These are phyloP conservation scores for Mucor sp. DNA, from an alignment of 371 early-diverging fungal genomes.

Conservation along the genomic window DNA sequence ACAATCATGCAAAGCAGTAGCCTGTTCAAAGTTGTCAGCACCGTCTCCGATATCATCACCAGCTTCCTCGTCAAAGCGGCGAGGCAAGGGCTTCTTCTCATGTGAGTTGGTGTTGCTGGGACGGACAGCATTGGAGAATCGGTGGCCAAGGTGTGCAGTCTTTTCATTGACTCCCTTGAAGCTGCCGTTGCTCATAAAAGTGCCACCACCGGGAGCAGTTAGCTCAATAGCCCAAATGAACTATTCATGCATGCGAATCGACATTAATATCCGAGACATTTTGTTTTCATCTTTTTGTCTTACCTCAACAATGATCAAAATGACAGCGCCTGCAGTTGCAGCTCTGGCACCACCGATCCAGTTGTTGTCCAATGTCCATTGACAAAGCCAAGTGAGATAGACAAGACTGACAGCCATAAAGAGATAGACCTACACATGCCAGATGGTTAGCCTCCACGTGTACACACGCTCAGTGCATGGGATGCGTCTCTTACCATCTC, in stretches of 20 bases:
- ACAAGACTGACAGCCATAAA: constrained; percentile 60
- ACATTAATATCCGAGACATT: constrained; percentile 7
- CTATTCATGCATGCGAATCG: constrained; percentile 16
- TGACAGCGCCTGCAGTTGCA: constrained; percentile 61
- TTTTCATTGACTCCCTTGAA: background rate
- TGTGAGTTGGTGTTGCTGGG: constrained; percentile 15
- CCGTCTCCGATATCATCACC: constrained; percentile 5
- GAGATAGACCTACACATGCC: constrained; percentile 46
- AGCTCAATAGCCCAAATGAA: constrained; percentile 76
- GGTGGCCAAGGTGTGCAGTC: constrained; percentile 16
- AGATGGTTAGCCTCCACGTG: background rate
- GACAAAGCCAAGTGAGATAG: constrained; percentile 47
- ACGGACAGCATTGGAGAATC: constrained; percentile 17
- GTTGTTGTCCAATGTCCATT: constrained; percentile 17
- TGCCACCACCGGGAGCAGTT: constrained; percentile 64
- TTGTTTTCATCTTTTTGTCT: constrained; percentile 8
- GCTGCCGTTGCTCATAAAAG: constrained; percentile 7
- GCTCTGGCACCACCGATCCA: constrained; percentile 34
- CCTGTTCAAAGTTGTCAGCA: constrained; percentile 11
- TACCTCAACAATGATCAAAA: constrained; percentile 64
- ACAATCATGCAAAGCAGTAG: constrained; percentile 43
- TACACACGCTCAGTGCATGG: background rate
- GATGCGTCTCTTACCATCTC: constrained; percentile 27
- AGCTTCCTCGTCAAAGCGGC: constrained; percentile 17
- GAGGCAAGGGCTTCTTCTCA: constrained; percentile 14